Evolutionary conservation across 2,329 filamentous ascomycete species (phyloP).

Genomic region (Gnomoniopsis sp.): DNA sequence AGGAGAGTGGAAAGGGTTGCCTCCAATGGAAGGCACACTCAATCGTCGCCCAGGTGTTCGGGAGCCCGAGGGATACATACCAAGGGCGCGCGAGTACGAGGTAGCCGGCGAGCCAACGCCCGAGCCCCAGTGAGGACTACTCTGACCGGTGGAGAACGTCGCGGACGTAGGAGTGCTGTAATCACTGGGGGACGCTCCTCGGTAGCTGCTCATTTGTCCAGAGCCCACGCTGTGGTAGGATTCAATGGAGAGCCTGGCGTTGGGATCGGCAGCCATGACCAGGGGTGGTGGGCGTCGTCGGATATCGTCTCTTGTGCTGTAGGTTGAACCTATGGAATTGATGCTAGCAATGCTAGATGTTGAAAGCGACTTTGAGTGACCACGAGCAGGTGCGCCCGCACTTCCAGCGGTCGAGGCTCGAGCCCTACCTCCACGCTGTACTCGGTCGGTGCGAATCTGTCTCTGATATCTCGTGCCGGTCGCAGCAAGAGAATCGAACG

Average conservation of each 20-base stretch:
- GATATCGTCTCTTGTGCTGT: slow-evolving; percentile 61
- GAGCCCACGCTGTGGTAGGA: slow-evolving; percentile 64
- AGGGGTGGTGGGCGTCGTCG: slow-evolving; percentile 76
- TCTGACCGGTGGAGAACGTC: slow-evolving; percentile 72
- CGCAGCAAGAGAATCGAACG: slow-evolving; percentile 86
- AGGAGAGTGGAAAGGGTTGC: slow-evolving; percentile 69
- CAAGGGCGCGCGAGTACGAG: slow-evolving; percentile 65
- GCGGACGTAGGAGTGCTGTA: slow-evolving; percentile 82
- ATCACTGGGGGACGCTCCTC: slow-evolving; percentile 66
- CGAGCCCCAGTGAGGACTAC: slow-evolving; percentile 72
- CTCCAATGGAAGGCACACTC: slow-evolving; percentile 70
- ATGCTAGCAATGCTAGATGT: slow-evolving; percentile 82
- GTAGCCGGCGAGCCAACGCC: slow-evolving; percentile 70
- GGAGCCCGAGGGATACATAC: slow-evolving; percentile 63
- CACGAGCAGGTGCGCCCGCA: slow-evolving; percentile 65
- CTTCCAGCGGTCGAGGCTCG: slow-evolving; percentile 76
- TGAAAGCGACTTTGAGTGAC: slow-evolving; percentile 82
- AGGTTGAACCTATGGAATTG: slow-evolving; percentile 62
- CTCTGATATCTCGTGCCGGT: slow-evolving; percentile 89
- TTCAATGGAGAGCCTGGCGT: slow-evolving; percentile 65
- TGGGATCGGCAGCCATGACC: slow-evolving; percentile 72
- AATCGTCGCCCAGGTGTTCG: slow-evolving; percentile 70
- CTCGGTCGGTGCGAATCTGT: slow-evolving; percentile 83
- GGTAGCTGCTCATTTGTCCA: slow-evolving; percentile 62
- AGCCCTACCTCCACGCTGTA: slow-evolving; percentile 69